Percentiles rank a stretch among this genome's conserved stretches.
These are phyloP conservation scores for Pythium brassicae DNA, from an alignment of 352 stramenopile species.

Conservation along the genomic window DNA sequence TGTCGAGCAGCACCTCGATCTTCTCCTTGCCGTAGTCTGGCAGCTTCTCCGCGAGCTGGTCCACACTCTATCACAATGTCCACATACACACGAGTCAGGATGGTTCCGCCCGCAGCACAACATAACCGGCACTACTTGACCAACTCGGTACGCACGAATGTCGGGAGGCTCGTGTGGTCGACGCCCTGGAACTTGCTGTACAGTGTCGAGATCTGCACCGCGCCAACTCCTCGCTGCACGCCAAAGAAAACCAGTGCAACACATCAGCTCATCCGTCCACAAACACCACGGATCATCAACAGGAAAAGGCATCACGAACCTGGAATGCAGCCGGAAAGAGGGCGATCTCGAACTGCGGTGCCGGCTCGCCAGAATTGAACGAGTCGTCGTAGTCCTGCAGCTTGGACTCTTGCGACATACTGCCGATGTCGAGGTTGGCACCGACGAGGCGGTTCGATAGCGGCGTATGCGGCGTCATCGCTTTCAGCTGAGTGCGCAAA, in stretches of 20 bases:
- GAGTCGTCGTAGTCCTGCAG: constrained; percentile 72
- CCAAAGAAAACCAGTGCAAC: constrained; percentile 3
- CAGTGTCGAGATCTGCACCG: constrained; percentile 76
- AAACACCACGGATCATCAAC: not conserved
- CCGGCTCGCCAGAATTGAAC: constrained; percentile 52
- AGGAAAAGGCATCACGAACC: constrained; percentile 20
- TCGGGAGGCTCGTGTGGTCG: constrained; percentile 36
- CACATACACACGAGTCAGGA: constrained; percentile 2
- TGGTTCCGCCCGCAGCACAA: not conserved
- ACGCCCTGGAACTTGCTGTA: constrained; percentile 81
- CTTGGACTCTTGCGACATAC: constrained; percentile 56
- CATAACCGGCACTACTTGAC: constrained; percentile 10
- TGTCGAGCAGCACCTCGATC: constrained; percentile 77
- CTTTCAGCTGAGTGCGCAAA: constrained; percentile 74
- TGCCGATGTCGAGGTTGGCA: constrained; percentile 69
- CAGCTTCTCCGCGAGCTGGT: constrained; percentile 65
- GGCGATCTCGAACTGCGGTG: constrained; percentile 69
- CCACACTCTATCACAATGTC: constrained; percentile 40
- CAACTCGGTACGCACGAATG: constrained; percentile 42
- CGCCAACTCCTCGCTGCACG: constrained; percentile 59
- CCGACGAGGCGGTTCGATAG: constrained; percentile 81
- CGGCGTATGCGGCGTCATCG: constrained; percentile 79
- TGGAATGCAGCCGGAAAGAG: constrained; percentile 72
- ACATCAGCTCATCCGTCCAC: not conserved
- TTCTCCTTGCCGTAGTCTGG: constrained; percentile 63